Evolutionary conservation across 352 stramenopile genomes (phyloP).

Genomic region (Blastocystis sp.): DNA sequence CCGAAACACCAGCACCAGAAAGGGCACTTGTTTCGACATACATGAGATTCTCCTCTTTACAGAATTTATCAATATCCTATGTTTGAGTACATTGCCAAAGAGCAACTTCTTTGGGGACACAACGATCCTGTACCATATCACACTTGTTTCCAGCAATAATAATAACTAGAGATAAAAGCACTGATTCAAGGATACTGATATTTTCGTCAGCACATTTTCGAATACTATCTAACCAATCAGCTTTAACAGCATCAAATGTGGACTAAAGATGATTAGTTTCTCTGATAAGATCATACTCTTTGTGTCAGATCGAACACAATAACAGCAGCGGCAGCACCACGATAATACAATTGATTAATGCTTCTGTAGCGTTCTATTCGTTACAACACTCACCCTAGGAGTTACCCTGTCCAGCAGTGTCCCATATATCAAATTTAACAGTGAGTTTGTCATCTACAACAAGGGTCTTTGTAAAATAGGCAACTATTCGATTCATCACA

Average conservation of each 20-base stretch:
- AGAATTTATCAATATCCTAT: slow-evolving; percentile 51
- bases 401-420: slow-evolving; percentile 56
- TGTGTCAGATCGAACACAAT: slow-evolving; percentile 61
- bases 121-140: slow-evolving; percentile 28
- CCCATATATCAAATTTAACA: slow-evolving; percentile 63
- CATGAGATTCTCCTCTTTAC: slow-evolving; percentile 32
- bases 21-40: slow-evolving; percentile 50
- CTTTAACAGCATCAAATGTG: slow-evolving; percentile 57
- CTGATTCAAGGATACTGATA: not conserved
- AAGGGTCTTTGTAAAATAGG: slow-evolving; percentile 62
- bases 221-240: slow-evolving; percentile 52
- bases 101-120: slow-evolving; percentile 5
- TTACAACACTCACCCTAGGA: not conserved
- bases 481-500: slow-evolving; percentile 1
- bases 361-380: slow-evolving; percentile 51
- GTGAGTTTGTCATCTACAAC: slow-evolving; percentile 55
- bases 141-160: slow-evolving; percentile 58
- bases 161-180: slow-evolving; percentile 27
- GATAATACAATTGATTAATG: slow-evolving; percentile 62
- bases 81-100: not conserved
- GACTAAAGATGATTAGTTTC: not conserved
- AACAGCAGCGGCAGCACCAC: slow-evolving; percentile 36
- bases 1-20: slow-evolving; percentile 20
- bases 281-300: not conserved
- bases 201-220: slow-evolving; percentile 48